phyloP scores from a whole-genome alignment of 306 rosid genomes.

The Hippophae rhamnoides region DNA sequence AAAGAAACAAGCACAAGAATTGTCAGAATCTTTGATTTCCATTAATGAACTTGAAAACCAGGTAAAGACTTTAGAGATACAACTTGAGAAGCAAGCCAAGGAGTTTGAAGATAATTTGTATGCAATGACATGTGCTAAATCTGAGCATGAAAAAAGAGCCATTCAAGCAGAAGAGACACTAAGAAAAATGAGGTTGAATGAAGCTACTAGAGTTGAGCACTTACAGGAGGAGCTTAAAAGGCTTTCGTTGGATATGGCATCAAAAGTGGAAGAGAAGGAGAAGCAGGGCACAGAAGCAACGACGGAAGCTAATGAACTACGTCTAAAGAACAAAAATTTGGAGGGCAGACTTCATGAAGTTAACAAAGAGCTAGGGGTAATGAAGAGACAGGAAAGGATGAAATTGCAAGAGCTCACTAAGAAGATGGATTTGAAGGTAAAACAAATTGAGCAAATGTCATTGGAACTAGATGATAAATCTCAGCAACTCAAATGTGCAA shows the following conservation, averaged over 20 bases:
- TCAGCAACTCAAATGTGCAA: conserved; percentile 46
- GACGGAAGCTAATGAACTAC: conserved; percentile 61
- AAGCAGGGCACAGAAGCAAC: conserved; percentile 22
- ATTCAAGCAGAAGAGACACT: conserved; percentile 63
- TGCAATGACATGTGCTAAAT: conserved; percentile 42
- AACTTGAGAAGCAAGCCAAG: conserved; percentile 51
- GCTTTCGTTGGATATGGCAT: conserved; percentile 64
- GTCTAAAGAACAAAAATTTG: conserved; percentile 44
- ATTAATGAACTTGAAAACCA: conserved; percentile 73
- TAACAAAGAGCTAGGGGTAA: conserved; percentile 50
- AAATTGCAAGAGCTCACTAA: conserved; percentile 48
- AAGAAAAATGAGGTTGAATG: conserved; percentile 52
- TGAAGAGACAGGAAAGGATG: conserved; percentile 46
- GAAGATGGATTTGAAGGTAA: conserved; percentile 48
- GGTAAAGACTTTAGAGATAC: conserved; percentile 56
- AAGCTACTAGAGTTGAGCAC: conserved; percentile 45
- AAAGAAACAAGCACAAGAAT: conserved; percentile 52
- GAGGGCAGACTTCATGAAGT: conserved; percentile 74
- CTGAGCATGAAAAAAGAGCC: conserved; percentile 62
- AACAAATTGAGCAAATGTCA: conserved; percentile 43
- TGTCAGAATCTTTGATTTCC: conserved; percentile 47
- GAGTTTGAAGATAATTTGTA: conserved; percentile 45
- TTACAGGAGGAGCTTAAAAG: conserved; percentile 60
- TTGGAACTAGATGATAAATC: conserved; percentile 51
- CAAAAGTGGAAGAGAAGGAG: conserved; percentile 63